Evolutionary conservation across 1,139 yeast genomes (phyloP), one percentile per base, ranked within the genome.

Genomic region (Diutina siamensis): DNA sequence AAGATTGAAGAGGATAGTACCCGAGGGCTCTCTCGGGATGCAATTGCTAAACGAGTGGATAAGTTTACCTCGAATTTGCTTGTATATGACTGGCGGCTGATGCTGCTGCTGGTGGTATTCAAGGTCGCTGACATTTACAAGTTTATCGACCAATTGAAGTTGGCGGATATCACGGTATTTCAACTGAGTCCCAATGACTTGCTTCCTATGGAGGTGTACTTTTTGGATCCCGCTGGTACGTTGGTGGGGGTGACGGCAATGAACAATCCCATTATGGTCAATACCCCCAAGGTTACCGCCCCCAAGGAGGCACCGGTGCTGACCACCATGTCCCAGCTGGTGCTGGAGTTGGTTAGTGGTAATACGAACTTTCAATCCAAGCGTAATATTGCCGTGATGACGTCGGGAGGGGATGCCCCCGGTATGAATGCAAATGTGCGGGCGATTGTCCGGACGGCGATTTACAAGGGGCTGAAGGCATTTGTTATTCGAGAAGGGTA

Each of bases 371-470:
- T 5, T n/a, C n/a, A n/a, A 9, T 15, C 1, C 20, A n/a, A 17
- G 13, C 42, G 28, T 9, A 82, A 81, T 59, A 80, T 83, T 48
- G 94, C 85, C 1, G 86, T 83, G 20, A 83, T 83, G 92, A 83
- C 94, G 2, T 81, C 89, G 1, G 94, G 94, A 52, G 94, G 94
- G 57, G 94, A 83, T 60, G 83, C 92, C 44, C 92, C 86, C 18
- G 94, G 94, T 55, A 83, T 83, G 94, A 81, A 81, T 58, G 86
- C 92, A 5, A 82, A 79, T 25, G 92, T 83, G 9, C 70, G 92
- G 53, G 89, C 92, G 1, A 86, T 83, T 46, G 83, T 83, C 8
- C 68, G 94, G 54, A 77, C 89, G 0, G 84, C 85, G 47, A 80
- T 83, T 52, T 78, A 69, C 63, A 67, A 74, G 50, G 85, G 81